A percentile compares a stretch with the other conserved stretches of the same genome.
phyloP scores from a whole-genome alignment of 2,329 filamentous ascomycete genomes.

The Ophiobolus disseminans region DNA sequence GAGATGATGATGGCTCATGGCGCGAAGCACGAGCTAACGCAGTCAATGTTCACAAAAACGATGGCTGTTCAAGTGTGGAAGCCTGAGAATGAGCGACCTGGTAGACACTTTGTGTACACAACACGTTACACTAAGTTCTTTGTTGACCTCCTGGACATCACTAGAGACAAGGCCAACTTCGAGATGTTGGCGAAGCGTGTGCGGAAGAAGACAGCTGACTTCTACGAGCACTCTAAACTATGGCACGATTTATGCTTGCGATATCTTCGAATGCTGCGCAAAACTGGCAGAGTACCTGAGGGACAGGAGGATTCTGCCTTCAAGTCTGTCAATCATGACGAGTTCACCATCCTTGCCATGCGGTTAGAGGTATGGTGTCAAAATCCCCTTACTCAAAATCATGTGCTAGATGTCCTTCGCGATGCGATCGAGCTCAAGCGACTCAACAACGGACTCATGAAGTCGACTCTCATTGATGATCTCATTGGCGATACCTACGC shows the following conservation, averaged over 20 bases:
- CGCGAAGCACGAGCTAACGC: slow-evolving; percentile 79
- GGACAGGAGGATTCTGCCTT: slow-evolving; percentile 71
- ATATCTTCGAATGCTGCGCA: slow-evolving; percentile 67
- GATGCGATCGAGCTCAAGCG: slow-evolving; percentile 75
- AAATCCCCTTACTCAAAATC: slow-evolving; percentile 54
- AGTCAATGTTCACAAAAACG: slow-evolving; percentile 90
- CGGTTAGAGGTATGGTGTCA: slow-evolving; percentile 67
- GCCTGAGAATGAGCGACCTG: slow-evolving; percentile 82
- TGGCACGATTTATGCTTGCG: slow-evolving; percentile 68
- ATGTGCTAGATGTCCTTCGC: slow-evolving; percentile 67
- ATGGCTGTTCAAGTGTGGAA: slow-evolving; percentile 97
- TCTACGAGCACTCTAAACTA: slow-evolving; percentile 67
- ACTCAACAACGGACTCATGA: slow-evolving; percentile 87
- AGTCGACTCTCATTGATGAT: slow-evolving; percentile 84
- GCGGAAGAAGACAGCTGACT: slow-evolving; percentile 80
- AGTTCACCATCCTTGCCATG: slow-evolving; percentile 66
- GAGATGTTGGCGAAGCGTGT: slow-evolving; percentile 81
- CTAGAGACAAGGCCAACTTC: slow-evolving; percentile 76
- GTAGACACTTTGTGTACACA: slow-evolving; percentile 91
- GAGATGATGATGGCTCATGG: slow-evolving; percentile 62
- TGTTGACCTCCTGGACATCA: slow-evolving; percentile 73
- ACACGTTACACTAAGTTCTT: slow-evolving; percentile 86
- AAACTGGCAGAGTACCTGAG: slow-evolving; percentile 62
- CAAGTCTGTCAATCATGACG: slow-evolving; percentile 68
- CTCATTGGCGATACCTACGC: slow-evolving; percentile 92